phyloP scores from a whole-genome alignment of 2,329 filamentous ascomycete genomes.

The Diplocarpon mali region DNA sequence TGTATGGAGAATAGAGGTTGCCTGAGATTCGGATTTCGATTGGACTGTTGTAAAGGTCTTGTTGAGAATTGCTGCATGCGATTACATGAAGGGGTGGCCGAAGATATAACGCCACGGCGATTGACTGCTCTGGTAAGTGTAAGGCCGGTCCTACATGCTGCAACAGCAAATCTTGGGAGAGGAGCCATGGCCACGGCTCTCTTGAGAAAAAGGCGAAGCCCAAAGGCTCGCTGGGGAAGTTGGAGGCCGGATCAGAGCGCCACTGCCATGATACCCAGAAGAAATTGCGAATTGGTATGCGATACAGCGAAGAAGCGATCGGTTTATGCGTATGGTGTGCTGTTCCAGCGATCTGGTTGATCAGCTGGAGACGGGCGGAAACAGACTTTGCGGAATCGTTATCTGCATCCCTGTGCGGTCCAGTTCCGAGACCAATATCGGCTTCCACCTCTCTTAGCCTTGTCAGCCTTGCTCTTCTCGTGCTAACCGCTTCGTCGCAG shows the following conservation, averaged over 20 bases:
- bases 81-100: background rate
- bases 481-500: too few species aligned
- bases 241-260: slow-evolving; percentile 1
- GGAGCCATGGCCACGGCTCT: slow-evolving; percentile 13
- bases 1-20: background rate
- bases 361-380: too few species aligned
- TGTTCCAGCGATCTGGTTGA: background rate
- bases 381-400: too few species aligned
- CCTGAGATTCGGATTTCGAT: background rate
- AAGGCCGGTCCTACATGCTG: slow-evolving; percentile 10
- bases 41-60: background rate
- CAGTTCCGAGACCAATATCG: too few species aligned
- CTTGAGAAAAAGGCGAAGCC: slow-evolving; percentile 15
- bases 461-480: too few species aligned
- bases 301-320: background rate
- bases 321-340: too few species aligned
- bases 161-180: slow-evolving; percentile 12
- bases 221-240: slow-evolving; percentile 17
- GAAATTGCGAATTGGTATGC: background rate
- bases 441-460: too few species aligned
- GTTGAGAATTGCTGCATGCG: background rate
- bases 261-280: slow-evolving; percentile 3
- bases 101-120: background rate
- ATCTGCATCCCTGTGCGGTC: too few species aligned
- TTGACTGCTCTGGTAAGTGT: background rate